Conservation (phyloP, 1,284 basidiomycete genomes). For the Xerocomus minutiporus region DNA sequence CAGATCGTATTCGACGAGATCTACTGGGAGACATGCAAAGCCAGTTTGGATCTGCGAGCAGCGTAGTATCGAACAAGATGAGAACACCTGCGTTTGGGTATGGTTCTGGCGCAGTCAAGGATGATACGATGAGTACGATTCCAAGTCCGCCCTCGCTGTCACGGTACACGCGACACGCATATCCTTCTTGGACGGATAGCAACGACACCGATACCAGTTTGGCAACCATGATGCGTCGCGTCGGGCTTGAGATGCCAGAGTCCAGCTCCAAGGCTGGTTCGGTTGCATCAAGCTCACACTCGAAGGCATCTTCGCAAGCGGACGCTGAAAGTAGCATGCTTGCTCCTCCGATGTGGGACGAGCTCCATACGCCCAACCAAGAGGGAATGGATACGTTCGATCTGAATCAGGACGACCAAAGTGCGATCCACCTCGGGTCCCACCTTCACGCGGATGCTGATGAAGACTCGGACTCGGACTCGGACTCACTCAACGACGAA, state of each 20-base stretch:
- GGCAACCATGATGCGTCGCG: conserved; percentile 51
- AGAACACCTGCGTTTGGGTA: conserved; percentile 27
- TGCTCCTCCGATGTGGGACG: conserved; percentile 2
- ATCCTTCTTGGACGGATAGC: conserved; percentile 38
- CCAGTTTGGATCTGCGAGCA: conserved; percentile 19
- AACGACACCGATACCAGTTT: conserved; percentile 41
- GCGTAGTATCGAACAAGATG: conserved; percentile 17
- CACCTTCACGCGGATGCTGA: conserved; percentile 2
- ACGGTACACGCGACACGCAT: conserved; percentile 44
- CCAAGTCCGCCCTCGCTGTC: conserved; percentile 65
- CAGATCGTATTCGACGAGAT: conserved; percentile 59
- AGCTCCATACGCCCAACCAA: conserved; percentile 24
- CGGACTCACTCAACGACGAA: conserved; percentile 48
- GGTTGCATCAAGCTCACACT: conserved; percentile 8
- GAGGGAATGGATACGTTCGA: conserved; percentile 26
- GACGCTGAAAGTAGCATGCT: conserved; percentile 1
- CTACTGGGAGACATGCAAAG: conserved; percentile 50
- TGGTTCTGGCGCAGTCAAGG: conserved; percentile 22
- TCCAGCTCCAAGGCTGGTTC: conserved; percentile 17
- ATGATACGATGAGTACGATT: conserved; percentile 63
- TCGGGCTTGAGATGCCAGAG: conserved; percentile 37
- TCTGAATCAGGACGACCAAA: conserved; percentile 24
- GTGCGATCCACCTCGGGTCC: conserved; percentile 8
- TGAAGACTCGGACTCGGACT: conserved; percentile 29
- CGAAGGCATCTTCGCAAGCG: conserved; percentile 11